Base-by-base conservation (phyloP, 495 filamentous ascomycete genomes). In the Glarea lozoyensis region DNA sequence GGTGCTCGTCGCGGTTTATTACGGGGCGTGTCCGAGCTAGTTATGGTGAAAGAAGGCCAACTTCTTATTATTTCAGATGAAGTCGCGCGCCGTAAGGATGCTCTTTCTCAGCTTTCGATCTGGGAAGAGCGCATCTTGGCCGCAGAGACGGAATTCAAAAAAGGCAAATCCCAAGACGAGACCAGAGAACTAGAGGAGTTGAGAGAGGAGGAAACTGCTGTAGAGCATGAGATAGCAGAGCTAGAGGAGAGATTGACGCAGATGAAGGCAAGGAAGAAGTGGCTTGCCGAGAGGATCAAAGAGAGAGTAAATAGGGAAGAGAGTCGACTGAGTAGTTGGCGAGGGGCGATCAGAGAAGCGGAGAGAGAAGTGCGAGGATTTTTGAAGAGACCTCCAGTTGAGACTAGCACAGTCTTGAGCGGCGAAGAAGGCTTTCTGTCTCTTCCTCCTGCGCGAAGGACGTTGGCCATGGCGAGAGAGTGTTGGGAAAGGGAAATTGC, bases 401-500 rank as follows among this genome's bases (percentile, higher is more conserved):
- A 50, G 30, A 17, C 51, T 18, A 36, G 42, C 9, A 42, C 42
- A 24, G 48, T 60, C 10, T 53, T 68, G 46, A 52, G 48, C 3
- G 55, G 30, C 10, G 58, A 58, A 10, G 61, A 61, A 20, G 67
- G 68, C 0, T 67, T 73, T 40, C 39, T 33, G 12, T 67, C 72
- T 3, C 57, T 94, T 29, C 75, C 81, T 4, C 67, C 74, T 0
- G 75, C 81, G 54, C 70, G 85, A 17, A 66, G 88, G 37, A 94
- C 86, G 2, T 61, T 86, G 15, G 76, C 78, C 19, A 84, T 93
- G 76, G 86, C 83, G 0, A 73, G 69, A 46, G 81, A 88, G 33
- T 79, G 84, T 58, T 94, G 84, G 82, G 66, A 70, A 22, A 66
- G 65, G 5, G 85, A 92, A 58, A 16, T 52, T 10, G 12, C 23